Conservation (phyloP, 208 protist genomes). For the Blechomonas ayalai region DNA sequence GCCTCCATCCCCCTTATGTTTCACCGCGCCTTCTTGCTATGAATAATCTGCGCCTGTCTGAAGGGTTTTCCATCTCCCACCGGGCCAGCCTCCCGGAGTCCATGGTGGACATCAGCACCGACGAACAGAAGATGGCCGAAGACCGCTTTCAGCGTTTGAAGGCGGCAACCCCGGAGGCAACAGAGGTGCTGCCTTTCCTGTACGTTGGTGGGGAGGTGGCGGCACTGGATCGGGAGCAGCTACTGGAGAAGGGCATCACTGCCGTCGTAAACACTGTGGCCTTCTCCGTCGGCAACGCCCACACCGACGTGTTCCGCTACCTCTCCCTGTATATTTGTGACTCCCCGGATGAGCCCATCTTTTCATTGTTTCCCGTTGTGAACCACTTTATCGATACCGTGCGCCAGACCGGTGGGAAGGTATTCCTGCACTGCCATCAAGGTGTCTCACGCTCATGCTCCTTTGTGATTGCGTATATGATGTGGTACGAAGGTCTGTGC, state of each 20-base stretch:
- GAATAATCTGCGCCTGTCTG: constrained; percentile 12
- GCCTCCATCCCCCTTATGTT: constrained; percentile 5
- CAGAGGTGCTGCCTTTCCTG: constrained; percentile 75
- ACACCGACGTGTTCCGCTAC: constrained; percentile 79
- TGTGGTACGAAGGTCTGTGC: constrained; percentile 78
- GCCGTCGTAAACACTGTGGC: constrained; percentile 91
- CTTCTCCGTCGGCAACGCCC: constrained; percentile 56
- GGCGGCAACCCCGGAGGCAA: constrained; percentile 50
- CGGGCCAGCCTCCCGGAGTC: background rate
- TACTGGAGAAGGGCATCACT: constrained; percentile 86
- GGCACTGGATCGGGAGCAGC: constrained; percentile 44
- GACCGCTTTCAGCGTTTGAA: constrained; percentile 56
- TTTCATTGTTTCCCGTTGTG: constrained; percentile 83
- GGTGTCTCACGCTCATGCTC: constrained; percentile 89
- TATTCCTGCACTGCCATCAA: constrained; percentile 94
- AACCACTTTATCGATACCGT: constrained; percentile 82
- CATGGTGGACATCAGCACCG: constrained; percentile 13
- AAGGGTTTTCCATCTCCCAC: constrained; percentile 4
- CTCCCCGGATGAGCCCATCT: constrained; percentile 85
- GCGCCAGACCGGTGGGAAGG: constrained; percentile 35
- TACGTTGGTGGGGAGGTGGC: constrained; percentile 76
- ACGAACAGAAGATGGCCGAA: constrained; percentile 55
- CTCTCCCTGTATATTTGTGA: constrained; percentile 78
- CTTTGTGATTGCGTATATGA: constrained; percentile 88
- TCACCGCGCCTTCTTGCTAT: constrained; percentile 9